Evolutionary conservation across 2,329 filamentous ascomycete species (phyloP).

Genomic region (Sporothrix inflata): DNA sequence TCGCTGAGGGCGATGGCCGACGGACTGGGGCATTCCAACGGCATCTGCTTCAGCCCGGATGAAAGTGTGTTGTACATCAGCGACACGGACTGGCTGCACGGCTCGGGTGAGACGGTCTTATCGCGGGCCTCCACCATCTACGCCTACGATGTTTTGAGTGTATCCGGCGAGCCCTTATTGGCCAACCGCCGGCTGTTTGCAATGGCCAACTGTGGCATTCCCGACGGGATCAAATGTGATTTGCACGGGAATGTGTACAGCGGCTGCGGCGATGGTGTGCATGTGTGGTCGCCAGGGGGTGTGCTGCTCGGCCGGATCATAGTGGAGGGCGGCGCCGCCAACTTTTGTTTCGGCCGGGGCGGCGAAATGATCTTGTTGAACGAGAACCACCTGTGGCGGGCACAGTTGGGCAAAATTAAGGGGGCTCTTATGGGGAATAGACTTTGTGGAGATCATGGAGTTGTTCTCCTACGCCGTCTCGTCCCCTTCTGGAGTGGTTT

Average conservation of each 20-base stretch:
- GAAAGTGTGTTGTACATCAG: slow-evolving; percentile 49
- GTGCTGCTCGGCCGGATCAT: slow-evolving; percentile 48
- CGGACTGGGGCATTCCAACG: slow-evolving; percentile 50
- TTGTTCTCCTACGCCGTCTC: not conserved
- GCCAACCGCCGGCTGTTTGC: slow-evolving; percentile 57
- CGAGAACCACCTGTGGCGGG: slow-evolving; percentile 49
- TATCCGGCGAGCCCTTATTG: slow-evolving; percentile 47
- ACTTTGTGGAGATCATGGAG: not conserved
- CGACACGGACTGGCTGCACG: slow-evolving; percentile 42
- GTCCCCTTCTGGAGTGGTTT: too few species aligned
- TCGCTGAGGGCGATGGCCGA: slow-evolving; percentile 53
- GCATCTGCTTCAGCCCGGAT: slow-evolving; percentile 46
- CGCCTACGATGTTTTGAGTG: slow-evolving; percentile 49
- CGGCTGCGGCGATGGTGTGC: slow-evolving; percentile 53
- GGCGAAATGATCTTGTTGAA: slow-evolving; percentile 52
- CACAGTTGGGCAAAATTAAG: slow-evolving; percentile 18
- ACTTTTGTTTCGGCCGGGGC: slow-evolving; percentile 50
- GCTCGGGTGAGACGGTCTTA: slow-evolving; percentile 39
- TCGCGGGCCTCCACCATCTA: slow-evolving; percentile 40
- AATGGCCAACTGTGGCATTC: slow-evolving; percentile 51
- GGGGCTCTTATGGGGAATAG: slow-evolving; percentile 25
- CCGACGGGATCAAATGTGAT: slow-evolving; percentile 50
- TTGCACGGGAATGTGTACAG: slow-evolving; percentile 50
- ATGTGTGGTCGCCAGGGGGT: slow-evolving; percentile 51
- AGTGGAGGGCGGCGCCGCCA: slow-evolving; percentile 47